phyloP scores from a whole-genome alignment of 1,284 basidiomycete genomes.

The Tilletia indica region DNA sequence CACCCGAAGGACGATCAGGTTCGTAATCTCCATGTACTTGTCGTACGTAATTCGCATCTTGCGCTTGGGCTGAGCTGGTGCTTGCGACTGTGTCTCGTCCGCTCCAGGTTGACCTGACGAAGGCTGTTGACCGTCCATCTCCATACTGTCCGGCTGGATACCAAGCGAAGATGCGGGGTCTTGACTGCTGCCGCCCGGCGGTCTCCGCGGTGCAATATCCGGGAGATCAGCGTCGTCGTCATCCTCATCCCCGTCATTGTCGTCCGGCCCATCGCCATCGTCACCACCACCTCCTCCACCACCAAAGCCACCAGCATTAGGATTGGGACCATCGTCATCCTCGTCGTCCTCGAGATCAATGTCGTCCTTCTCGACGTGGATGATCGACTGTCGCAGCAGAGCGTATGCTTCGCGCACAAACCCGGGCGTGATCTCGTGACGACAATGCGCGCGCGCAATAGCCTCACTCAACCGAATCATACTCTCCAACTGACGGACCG shows the following conservation, averaged over 20 bases:
- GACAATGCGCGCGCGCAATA: conserved; percentile 94
- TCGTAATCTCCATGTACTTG: conserved; percentile 86
- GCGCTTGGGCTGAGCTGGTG: not conserved
- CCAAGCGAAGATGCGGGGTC: not conserved
- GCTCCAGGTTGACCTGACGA: not conserved
- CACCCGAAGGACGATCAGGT: conserved; percentile 79
- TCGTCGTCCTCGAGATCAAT: conserved; percentile 96
- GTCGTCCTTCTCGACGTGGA: conserved; percentile 98
- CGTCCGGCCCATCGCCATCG: conserved; percentile 10
- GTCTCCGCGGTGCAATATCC: not conserved
- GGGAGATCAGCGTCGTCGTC: conserved; percentile 12
- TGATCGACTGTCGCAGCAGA: conserved; percentile 92
- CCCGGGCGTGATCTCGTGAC: conserved; percentile 70
- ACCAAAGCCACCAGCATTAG: conserved; percentile 22
- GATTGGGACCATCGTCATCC: conserved; percentile 46
- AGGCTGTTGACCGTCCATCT: conserved; percentile 1
- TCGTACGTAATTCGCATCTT: conserved; percentile 59
- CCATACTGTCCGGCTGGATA: conserved; percentile 1
- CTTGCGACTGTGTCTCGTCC: not conserved
- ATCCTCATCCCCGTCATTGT: conserved; percentile 19
- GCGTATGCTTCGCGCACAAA: conserved; percentile 95
- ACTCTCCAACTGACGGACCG: conserved; percentile 90
- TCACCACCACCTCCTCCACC: not conserved
- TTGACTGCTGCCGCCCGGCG: not conserved
- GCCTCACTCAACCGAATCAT: conserved; percentile 97